These are phyloP conservation scores for Penicillium sp. DNA, from an alignment of 2,329 filamentous ascomycete species.

Conservation along the genomic window DNA sequence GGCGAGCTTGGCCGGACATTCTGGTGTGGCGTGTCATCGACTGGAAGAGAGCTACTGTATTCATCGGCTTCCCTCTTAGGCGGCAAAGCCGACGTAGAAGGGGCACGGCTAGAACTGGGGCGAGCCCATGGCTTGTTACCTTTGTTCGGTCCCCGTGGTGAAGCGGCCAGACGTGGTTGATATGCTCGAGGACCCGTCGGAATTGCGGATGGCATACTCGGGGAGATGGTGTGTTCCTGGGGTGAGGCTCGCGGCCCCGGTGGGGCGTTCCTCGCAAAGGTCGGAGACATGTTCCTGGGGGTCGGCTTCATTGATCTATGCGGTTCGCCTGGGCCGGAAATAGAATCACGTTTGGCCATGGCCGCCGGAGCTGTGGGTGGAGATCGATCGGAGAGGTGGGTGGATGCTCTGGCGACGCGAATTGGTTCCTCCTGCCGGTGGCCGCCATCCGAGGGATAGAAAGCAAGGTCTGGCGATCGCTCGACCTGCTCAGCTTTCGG, in stretches of 20 bases:
- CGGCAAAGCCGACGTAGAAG: slow-evolving; percentile 15
- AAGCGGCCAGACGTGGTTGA: slow-evolving; percentile 30
- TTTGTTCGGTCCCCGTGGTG: slow-evolving; percentile 32
- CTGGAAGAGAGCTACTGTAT: slow-evolving; percentile 18
- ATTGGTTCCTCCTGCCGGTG: slow-evolving; percentile 24
- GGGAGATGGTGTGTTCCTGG: slow-evolving; percentile 34
- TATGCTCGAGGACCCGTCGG: slow-evolving; percentile 42
- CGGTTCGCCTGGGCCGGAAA: slow-evolving; percentile 17
- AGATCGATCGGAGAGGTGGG: slow-evolving; percentile 27
- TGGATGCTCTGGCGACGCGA: slow-evolving; percentile 24
- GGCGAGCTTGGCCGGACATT: slow-evolving; percentile 9
- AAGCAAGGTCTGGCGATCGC: slow-evolving; percentile 22
- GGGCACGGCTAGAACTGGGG: slow-evolving; percentile 31
- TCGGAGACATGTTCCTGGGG: slow-evolving; percentile 24
- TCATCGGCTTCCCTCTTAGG: slow-evolving; percentile 34
- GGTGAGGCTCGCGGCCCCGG: slow-evolving; percentile 27
- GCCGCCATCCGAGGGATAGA: slow-evolving; percentile 19
- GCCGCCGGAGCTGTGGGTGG: slow-evolving; percentile 37
- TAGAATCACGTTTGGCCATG: slow-evolving; percentile 27
- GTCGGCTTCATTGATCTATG: slow-evolving; percentile 17
- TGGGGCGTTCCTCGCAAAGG: slow-evolving; percentile 21
- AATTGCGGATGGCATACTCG: slow-evolving; percentile 34
- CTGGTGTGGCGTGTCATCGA: slow-evolving; percentile 18
- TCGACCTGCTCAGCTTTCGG: slow-evolving; percentile 41
- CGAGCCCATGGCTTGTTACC: slow-evolving; percentile 39